Percentiles rank a stretch among this genome's conserved stretches.
Evolutionary conservation across 768 basidiomycete species (phyloP).

Genomic region (Hygrophoropsis aurantiaca): DNA sequence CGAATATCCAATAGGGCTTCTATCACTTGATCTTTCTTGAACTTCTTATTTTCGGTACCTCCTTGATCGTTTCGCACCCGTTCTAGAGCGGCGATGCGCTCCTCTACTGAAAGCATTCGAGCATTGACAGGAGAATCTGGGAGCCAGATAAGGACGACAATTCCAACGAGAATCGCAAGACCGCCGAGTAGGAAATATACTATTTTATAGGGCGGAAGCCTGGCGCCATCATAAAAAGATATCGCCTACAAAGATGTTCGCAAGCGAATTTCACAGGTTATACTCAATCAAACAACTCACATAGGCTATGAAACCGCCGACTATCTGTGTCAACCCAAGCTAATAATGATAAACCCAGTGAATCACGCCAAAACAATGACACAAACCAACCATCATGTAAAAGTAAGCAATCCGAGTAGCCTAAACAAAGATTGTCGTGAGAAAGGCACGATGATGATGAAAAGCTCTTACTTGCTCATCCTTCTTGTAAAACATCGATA

Average conservation of each 20-base stretch:
- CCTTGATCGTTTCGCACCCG: conserved; percentile 38
- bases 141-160: conserved; percentile 34
- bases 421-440: conserved; percentile 12
- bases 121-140: conserved; percentile 42
- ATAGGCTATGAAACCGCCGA: conserved; percentile 40
- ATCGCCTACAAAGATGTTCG: conserved; percentile 30
- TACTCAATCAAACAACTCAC: conserved; percentile 11
- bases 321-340: conserved; percentile 31
- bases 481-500: conserved; percentile 40
- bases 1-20: conserved; percentile 24
- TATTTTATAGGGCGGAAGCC: conserved; percentile 36
- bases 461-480: conserved; percentile 32
- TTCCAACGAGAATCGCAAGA: conserved; percentile 36
- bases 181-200: conserved; percentile 39
- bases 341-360: background rate
- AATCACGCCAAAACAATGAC: background rate
- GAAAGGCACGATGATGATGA: background rate
- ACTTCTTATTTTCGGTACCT: conserved; percentile 24
- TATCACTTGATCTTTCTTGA: conserved; percentile 25
- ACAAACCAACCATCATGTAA: conserved; percentile 32
- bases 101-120: conserved; percentile 32
- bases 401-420: conserved; percentile 34
- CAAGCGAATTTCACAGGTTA: background rate
- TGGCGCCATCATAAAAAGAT: conserved; percentile 31
- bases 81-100: conserved; percentile 39